Base-by-base conservation (phyloP, 2,329 filamentous ascomycete genomes). In the Colletotrichum abscissum region DNA sequence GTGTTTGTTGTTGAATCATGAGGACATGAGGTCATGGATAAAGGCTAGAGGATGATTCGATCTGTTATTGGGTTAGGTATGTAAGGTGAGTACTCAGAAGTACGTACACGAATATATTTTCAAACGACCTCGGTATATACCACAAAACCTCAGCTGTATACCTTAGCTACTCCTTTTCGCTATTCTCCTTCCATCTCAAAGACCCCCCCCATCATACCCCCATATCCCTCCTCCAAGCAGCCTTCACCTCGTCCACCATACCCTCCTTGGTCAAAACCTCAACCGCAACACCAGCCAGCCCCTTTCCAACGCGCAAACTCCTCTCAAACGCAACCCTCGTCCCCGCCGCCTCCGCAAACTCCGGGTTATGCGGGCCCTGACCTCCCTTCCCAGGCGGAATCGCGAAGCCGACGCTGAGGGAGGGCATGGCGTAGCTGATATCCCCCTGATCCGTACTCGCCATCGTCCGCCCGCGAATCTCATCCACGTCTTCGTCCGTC, bases 361-460 rank as follows among this genome's bases (percentile, higher is more conserved):
- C 75, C 0, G 75, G 77, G 14, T 66, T 77, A 52, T 79, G 78
- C 22, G 76, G 76, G 9, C 70, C 75, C 4, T 76, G 76, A 7
- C 49, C 56, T 2, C 68, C 63, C 9, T 55, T 52, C 7, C 76
- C 84, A 3, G 88, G 84, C 19, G 80, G 81, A 70, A 91, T 89
- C 30, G 83, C 82, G 76, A 90, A 91, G 7, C 86, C 85, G 1
- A 84, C 82, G 68, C 84, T 88, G 49, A 92, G 78, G 66, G 86
- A 88, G 52, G 89, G 90, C 82, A 91, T 85, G 1, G 84, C 87
- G 76, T 91, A 87, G 75, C 87, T 90, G 67, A 91, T 79, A 74
- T 92, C 85, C 0, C 90, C 90, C 80, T 91, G 88, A 77, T 92
- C 90, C 0, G 88, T 90, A 75, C 87, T 89, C 5, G 89, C 89